phyloP scores from a whole-genome alignment of 177 flowering plant genomes.

The Vitis hybrid region DNA sequence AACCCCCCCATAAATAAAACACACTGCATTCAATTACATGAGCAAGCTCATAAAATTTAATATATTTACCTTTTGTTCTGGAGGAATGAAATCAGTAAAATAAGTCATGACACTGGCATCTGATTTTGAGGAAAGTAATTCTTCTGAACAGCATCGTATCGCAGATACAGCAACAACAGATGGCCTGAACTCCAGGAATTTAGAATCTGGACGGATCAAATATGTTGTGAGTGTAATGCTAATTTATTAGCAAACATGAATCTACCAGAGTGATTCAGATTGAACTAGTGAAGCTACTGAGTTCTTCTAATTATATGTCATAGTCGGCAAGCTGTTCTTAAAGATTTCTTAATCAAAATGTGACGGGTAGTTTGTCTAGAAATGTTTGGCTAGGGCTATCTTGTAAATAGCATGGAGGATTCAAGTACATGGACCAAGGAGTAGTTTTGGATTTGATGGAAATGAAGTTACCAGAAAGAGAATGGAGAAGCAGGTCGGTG shows the following conservation, averaged over 20 bases:
- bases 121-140: conserved; percentile 23
- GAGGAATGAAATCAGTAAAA: conserved; percentile 30
- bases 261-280: too few species aligned
- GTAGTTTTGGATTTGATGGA: too few species aligned
- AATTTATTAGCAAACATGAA: too few species aligned
- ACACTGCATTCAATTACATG: not conserved
- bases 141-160: conserved; percentile 39
- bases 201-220: conserved; percentile 37
- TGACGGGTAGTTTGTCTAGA: too few species aligned
- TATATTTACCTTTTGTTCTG: conserved; percentile 36
- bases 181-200: conserved; percentile 47
- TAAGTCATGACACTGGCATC: conserved; percentile 12
- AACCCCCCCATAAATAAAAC: not conserved
- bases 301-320: too few species aligned
- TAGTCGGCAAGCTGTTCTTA: too few species aligned
- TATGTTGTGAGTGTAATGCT: not conserved
- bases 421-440: too few species aligned
- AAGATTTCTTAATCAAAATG: too few species aligned
- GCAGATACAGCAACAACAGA: conserved; percentile 51
- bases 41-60: not conserved
- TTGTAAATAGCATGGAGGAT: too few species aligned
- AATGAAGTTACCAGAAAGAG: conserved; percentile 37
- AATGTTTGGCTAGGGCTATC: too few species aligned
- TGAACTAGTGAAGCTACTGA: too few species aligned
- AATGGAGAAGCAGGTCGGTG: conserved; percentile 38